These are phyloP conservation scores for Mortierella sp. DNA, from an alignment of 371 early-diverging fungal species.

Conservation along the genomic window DNA sequence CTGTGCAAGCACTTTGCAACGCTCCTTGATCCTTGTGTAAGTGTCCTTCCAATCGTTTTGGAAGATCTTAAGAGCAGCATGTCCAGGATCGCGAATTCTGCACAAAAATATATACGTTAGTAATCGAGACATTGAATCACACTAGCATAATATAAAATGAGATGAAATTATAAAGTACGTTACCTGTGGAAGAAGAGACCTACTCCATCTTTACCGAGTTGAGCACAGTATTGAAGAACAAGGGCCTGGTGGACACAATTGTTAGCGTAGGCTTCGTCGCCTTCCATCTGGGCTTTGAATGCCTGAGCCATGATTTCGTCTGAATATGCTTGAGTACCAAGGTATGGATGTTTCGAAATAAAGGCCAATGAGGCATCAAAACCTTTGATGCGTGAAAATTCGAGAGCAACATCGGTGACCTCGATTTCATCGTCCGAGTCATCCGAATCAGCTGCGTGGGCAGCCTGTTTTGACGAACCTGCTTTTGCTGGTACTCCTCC, in stretches of 20 bases:
- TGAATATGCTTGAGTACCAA: slow-evolving; percentile 76
- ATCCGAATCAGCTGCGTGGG: slow-evolving; percentile 54
- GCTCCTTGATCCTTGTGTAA: slow-evolving; percentile 80
- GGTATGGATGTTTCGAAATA: slow-evolving; percentile 74
- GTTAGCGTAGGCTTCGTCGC: slow-evolving; percentile 74
- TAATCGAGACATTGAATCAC: neutral
- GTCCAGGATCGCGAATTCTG: slow-evolving; percentile 40
- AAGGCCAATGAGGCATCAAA: slow-evolving; percentile 79
- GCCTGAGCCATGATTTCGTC: slow-evolving; percentile 93
- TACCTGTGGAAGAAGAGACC: slow-evolving; percentile 88
- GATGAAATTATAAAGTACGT: neutral
- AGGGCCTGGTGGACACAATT: slow-evolving; percentile 87
- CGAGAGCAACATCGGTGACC: slow-evolving; percentile 69
- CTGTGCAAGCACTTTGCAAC: slow-evolving; percentile 78
- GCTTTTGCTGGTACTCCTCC: slow-evolving; percentile 40
- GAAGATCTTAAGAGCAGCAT: slow-evolving; percentile 73
- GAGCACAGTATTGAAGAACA: slow-evolving; percentile 85
- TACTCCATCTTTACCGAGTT: slow-evolving; percentile 88
- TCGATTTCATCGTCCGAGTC: slow-evolving; percentile 74
- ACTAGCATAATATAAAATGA: neutral
- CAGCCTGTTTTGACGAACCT: slow-evolving; percentile 28
- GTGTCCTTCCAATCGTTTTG: slow-evolving; percentile 86
- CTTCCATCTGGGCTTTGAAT: slow-evolving; percentile 82
- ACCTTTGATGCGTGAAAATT: slow-evolving; percentile 72
- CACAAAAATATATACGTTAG: neutral